Conservation (phyloP, 129 eudicot genomes). For the Flaveria brownii region DNA sequence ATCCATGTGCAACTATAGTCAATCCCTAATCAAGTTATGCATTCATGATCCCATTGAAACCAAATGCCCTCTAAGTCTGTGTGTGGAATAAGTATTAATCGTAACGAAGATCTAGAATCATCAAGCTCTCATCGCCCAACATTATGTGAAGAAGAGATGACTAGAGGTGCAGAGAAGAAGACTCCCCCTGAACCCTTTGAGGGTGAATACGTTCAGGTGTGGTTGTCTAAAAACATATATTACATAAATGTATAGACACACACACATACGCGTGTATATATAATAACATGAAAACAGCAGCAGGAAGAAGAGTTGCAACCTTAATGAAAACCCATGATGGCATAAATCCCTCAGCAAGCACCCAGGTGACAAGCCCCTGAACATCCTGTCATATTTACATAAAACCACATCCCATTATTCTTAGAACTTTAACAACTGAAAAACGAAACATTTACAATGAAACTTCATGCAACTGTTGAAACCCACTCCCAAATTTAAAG, state of each 20-base stretch:
- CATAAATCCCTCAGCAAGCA: slow-evolving; percentile 92
- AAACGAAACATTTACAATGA: background rate
- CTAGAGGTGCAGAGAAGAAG: no score
- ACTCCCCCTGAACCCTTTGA: background rate
- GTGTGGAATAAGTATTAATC: no score
- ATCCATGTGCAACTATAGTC: background rate
- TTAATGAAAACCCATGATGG: slow-evolving; percentile 96
- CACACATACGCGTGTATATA: background rate
- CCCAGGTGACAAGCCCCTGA: slow-evolving; percentile 97
- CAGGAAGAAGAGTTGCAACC: slow-evolving; percentile 36
- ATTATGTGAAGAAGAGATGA: no score
- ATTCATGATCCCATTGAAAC: no score
- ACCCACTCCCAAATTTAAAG: slow-evolving; percentile 67
- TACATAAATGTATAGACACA: background rate
- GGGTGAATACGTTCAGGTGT: background rate
- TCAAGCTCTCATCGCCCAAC: background rate
- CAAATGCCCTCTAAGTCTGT: background rate
- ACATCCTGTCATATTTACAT: slow-evolving; percentile 58
- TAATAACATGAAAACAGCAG: background rate
- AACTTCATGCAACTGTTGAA: background rate
- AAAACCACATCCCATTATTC: background rate
- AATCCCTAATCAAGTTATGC: background rate
- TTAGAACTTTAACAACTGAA: background rate
- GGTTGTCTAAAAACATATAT: background rate
- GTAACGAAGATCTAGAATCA: no score